Evolutionary conservation across 441 rosid species (phyloP), one percentile per base, ranked within the genome.

Genomic region (Croton laevigatus): DNA sequence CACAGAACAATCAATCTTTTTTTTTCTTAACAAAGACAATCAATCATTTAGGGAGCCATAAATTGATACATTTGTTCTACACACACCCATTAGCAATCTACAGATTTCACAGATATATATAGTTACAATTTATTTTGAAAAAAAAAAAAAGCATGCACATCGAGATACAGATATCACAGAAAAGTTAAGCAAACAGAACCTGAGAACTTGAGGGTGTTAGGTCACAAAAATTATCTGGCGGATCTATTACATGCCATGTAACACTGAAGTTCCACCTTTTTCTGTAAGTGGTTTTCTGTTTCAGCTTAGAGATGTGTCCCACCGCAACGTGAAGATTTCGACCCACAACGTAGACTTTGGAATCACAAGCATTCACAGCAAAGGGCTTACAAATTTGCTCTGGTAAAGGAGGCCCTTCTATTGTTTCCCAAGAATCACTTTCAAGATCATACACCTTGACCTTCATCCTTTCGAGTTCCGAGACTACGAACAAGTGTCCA

Each of bases 381-480:
- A 93, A 93, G 38, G 98, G 98, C 73, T 88, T 89, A 82, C 91
- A 88, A 59, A 93, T 91, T 84, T 85, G 86, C 68, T 87, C 94
- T 0, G 98, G 98, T 73, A 89, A 84, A 32, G 94, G 87, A 37
- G 90, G 91, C 23, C 97, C 98, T 3, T 75, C 83, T 17, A 89
- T 81, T 11, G 87, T 66, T 73, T 93, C 91, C 98, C 97, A 93
- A 4, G 90, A 82, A 79, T 91, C 98, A 5, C 57, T 48, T 59
- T 80, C 83, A 13, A 76, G 49, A 48, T 88, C 84, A 73, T 91
- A 93, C 75, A 93, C 94, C 81, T 93, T 93, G 68, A 93, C 88
- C 73, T 93, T 93, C 98, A 93, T 93, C 69, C 97, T 86, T 82
- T 91, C 96, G 2, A 83, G 83, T 74, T 93, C 97, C 0, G 96